Evolutionary conservation across 2,329 filamentous ascomycete genomes (phyloP).

Genomic region (Bipolaris bicolor): DNA sequence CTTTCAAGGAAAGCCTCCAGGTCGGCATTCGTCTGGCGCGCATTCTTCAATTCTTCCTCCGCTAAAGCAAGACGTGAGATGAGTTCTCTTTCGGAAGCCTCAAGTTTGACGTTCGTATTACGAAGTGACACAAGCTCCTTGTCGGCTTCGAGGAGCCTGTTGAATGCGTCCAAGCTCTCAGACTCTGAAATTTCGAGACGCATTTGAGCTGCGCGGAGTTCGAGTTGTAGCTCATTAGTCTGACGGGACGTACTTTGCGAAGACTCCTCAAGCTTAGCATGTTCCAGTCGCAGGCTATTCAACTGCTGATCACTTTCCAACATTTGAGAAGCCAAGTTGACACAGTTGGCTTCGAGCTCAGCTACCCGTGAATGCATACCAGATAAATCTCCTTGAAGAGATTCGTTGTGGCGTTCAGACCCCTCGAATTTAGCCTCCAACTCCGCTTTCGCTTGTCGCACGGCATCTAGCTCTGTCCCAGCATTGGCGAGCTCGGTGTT

Average conservation of each 20-base stretch:
- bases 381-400: conserved; percentile 25
- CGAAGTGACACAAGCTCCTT: conserved; percentile 36
- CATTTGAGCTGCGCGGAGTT: conserved; percentile 27
- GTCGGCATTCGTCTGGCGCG: conserved; percentile 38
- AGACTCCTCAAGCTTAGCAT: conserved; percentile 20
- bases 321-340: conserved; percentile 27
- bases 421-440: conserved; percentile 18
- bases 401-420: conserved; percentile 9
- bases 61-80: conserved; percentile 34
- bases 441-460: conserved; percentile 23
- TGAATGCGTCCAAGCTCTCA: conserved; percentile 26
- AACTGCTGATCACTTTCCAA: conserved; percentile 21
- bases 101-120: conserved; percentile 33
- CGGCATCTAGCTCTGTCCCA: conserved; percentile 15
- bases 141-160: conserved; percentile 31
- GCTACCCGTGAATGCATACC: conserved; percentile 23
- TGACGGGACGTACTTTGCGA: conserved; percentile 7
- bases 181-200: conserved; percentile 33
- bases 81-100: conserved; percentile 40
- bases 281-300: conserved; percentile 15
- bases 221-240: conserved; percentile 24
- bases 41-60: conserved; percentile 40
- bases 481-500: conserved; percentile 4
- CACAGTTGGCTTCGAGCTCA: conserved; percentile 26
- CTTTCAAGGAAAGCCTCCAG: conserved; percentile 43